A percentile compares a stretch with the other conserved stretches of the same genome.
These are phyloP conservation scores for Zoysia japonica DNA, from an alignment of 176 grass and related monocot species.

Conservation along the genomic window DNA sequence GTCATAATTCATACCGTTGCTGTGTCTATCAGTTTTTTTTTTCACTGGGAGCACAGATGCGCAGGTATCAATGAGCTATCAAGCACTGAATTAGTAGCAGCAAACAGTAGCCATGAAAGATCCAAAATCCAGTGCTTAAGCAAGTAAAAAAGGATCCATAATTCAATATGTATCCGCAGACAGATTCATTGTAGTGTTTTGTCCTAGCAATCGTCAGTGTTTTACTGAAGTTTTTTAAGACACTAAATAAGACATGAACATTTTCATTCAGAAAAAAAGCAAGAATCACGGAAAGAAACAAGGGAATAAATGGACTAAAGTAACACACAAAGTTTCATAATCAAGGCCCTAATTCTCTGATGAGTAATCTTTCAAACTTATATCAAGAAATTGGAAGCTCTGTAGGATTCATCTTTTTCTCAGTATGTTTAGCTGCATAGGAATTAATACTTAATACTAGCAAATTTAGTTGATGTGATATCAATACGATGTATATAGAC, in stretches of 20 bases:
- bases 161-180: background rate
- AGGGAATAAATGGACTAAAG: background rate
- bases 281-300: background rate
- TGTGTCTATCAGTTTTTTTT: background rate
- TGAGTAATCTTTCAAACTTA: slow-evolving; percentile 94
- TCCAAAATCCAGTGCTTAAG: background rate
- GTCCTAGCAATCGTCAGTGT: background rate
- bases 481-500: background rate
- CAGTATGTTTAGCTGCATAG: slow-evolving; percentile 82
- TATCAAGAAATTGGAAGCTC: slow-evolving; percentile 84
- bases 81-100: background rate
- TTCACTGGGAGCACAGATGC: background rate
- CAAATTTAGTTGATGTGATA: slow-evolving; percentile 2
- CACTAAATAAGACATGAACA: slow-evolving; percentile 1
- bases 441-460: background rate
- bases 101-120: background rate
- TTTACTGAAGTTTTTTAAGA: background rate
- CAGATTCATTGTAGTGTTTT: background rate
- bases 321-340: slow-evolving; percentile 76
- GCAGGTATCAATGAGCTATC: background rate
- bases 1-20: background rate
- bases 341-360: slow-evolving; percentile 73
- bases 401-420: slow-evolving; percentile 83
- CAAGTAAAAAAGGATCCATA: background rate
- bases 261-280: background rate